Percentiles rank a stretch among this genome's conserved stretches.
Conservation (phyloP, 1,139 yeast species). For the Sugiyamaella pinicola region DNA sequence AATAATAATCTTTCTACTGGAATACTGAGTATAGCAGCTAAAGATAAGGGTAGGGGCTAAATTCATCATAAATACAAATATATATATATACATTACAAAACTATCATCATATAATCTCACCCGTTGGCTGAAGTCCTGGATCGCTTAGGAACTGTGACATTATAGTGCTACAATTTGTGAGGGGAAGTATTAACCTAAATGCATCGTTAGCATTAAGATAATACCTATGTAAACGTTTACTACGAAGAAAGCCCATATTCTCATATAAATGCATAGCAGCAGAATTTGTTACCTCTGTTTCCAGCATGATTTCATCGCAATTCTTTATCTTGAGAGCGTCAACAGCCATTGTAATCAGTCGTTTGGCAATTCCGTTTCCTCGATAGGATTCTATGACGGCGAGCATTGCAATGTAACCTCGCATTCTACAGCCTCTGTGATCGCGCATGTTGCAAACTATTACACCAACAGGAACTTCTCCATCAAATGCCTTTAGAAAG, state of each 20-base stretch:
- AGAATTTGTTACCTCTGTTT: slow-evolving; percentile 81
- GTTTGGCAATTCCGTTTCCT: slow-evolving; percentile 79
- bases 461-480: slow-evolving; percentile 61
- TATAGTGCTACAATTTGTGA: slow-evolving; percentile 53
- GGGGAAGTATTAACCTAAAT: slow-evolving; percentile 70
- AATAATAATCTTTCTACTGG: too few species aligned
- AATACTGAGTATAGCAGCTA: too few species aligned
- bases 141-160: slow-evolving; percentile 43
- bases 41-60: too few species aligned
- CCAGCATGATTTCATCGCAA: slow-evolving; percentile 88
- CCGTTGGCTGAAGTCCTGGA: slow-evolving; percentile 2
- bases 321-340: slow-evolving; percentile 61
- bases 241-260: slow-evolving; percentile 80
- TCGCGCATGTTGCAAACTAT: slow-evolving; percentile 82
- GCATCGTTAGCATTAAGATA: slow-evolving; percentile 94
- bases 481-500: slow-evolving; percentile 34
- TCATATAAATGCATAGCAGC: slow-evolving; percentile 82
- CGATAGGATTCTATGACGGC: slow-evolving; percentile 75
- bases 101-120: slow-evolving; percentile 11
- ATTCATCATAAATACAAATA: background rate
- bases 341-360: slow-evolving; percentile 63
- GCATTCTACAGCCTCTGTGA: slow-evolving; percentile 63
- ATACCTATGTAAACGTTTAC: slow-evolving; percentile 80
- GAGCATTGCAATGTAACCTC: slow-evolving; percentile 96
- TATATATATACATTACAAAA: too few species aligned